Evolutionary conservation across 2,329 filamentous ascomycete genomes (phyloP).

Genomic region (Stemphylium vesicarium): DNA sequence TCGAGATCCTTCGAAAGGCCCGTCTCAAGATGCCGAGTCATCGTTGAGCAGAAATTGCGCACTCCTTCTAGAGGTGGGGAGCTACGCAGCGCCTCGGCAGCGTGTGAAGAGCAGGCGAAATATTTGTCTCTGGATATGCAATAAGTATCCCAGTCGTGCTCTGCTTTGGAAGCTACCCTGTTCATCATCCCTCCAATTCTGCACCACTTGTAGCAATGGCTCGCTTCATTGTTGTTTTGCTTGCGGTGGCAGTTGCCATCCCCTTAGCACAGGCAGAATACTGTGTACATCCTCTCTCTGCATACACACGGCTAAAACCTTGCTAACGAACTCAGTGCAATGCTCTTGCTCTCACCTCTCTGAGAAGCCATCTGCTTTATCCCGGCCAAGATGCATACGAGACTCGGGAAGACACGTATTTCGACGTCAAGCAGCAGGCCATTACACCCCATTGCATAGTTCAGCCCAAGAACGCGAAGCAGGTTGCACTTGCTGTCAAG

Average conservation of each 20-base stretch:
- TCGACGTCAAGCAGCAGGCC: slow-evolving; percentile 28
- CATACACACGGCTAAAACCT: not conserved
- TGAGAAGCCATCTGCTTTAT: slow-evolving; percentile 19
- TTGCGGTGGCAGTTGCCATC: slow-evolving; percentile 11
- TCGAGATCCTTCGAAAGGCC: not conserved
- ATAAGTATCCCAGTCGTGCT: not conserved
- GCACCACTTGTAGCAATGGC: not conserved
- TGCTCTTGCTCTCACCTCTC: slow-evolving; percentile 8
- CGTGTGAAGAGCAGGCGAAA: too few relatives aligned
- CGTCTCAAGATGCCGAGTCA: not conserved
- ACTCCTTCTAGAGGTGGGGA: not conserved
- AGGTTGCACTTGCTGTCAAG: slow-evolving; percentile 28
- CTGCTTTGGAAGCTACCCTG: not conserved
- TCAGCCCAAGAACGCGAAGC: slow-evolving; percentile 22
- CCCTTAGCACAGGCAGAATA: slow-evolving; percentile 7
- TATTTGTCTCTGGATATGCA: not conserved
- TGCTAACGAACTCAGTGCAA: slow-evolving; percentile 10
- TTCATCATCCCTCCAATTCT: not conserved
- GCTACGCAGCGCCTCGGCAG: too few relatives aligned
- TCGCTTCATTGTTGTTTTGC: slow-evolving; percentile 8
- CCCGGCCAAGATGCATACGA: slow-evolving; percentile 22
- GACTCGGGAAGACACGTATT: slow-evolving; percentile 26
- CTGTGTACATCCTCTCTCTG: slow-evolving; percentile 6
- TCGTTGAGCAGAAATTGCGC: not conserved
- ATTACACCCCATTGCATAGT: slow-evolving; percentile 33